phyloP scores from a whole-genome alignment of 2,329 filamentous ascomycete species.

The Diaporthe vexans region DNA sequence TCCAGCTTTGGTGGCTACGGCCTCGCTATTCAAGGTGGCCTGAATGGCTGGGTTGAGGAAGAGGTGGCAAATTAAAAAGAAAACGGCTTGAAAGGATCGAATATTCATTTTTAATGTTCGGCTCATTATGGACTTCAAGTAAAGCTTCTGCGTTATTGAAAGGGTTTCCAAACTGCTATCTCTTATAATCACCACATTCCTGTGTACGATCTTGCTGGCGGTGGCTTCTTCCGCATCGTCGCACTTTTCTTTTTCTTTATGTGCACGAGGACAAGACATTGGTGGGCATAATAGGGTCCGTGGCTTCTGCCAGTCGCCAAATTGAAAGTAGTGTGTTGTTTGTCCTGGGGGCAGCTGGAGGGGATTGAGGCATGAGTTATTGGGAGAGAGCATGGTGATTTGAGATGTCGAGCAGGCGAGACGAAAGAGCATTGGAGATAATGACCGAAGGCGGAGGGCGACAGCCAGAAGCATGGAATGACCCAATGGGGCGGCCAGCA shows the following conservation, averaged over 20 bases:
- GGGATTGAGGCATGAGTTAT: neutral
- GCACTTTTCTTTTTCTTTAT: conserved; percentile 24
- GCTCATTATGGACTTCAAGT: conserved; percentile 41
- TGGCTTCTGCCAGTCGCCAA: conserved; percentile 24
- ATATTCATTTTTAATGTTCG: conserved; percentile 46
- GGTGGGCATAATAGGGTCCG: conserved; percentile 35
- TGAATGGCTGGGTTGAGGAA: conserved; percentile 79
- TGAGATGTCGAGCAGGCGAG: neutral
- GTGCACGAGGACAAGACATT: conserved; percentile 31
- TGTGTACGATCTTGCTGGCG: conserved; percentile 40
- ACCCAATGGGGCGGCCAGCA: conserved; percentile 24
- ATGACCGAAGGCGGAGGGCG: conserved; percentile 18
- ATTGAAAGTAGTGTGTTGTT: neutral
- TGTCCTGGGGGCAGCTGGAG: neutral
- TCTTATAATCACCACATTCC: conserved; percentile 42
- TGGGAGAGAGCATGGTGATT: conserved; percentile 16
- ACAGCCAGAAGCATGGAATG: conserved; percentile 26
- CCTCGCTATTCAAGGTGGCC: conserved; percentile 72
- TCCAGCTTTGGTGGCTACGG: conserved; percentile 73
- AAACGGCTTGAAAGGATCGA: conserved; percentile 40
- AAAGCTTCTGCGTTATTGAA: conserved; percentile 36
- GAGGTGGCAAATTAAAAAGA: conserved; percentile 69
- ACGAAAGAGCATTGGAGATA: conserved; percentile 21
- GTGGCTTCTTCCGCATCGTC: conserved; percentile 37
- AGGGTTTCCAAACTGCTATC: conserved; percentile 39